Base-by-base conservation (phyloP, 495 filamentous ascomycete genomes). In the Daldinia decipiens region DNA sequence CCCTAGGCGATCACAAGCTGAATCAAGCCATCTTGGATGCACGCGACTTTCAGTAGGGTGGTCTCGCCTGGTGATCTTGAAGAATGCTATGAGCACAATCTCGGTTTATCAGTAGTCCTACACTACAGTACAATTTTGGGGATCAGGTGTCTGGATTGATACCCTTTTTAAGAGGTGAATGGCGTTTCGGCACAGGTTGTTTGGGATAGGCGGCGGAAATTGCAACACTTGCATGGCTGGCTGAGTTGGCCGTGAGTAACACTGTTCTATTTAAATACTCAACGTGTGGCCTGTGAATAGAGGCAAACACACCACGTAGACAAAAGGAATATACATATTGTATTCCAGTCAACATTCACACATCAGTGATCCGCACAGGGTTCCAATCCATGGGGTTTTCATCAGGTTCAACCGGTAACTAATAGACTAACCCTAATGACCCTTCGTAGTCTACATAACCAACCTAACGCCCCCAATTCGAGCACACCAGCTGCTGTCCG, bases 11-110 rank as follows among this genome's bases (percentile, higher is more conserved):
- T 55, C 85, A 83, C 52, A 74, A 71, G 45, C 65, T 89, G 58
- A 85, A 85, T 66, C 78, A 76, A 62, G 82, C 79, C 0, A 81
- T 89, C 9, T 67, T 89, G 53, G 82, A 86, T 38, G 81, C 86
- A 0, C 73, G 76, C 59, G 70, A 79, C 58, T 73, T 67, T 40
- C 52, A 47, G 6, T 51, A 53, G 24, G 3, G 5, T 47, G 24
- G 43, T 47, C 8, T 15, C 9, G 7, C 4, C 19, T 24, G 8
- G 43, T 3, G 43, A 24, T 47, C 24, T 12, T 4, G n/a, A 53
- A 29, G 13, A 53, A 53, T 31, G 53, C 2, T 19, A 17, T 21
- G 11, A 40, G 26, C 24, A 9, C 8, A 34, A 2, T 3, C 17
- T 57, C 11, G 17, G 32, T 57, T 57, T 38, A 39, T 57, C 34